These are phyloP conservation scores for Albugo laibachii DNA, from an alignment of 352 stramenopile species.

Conservation along the genomic window DNA sequence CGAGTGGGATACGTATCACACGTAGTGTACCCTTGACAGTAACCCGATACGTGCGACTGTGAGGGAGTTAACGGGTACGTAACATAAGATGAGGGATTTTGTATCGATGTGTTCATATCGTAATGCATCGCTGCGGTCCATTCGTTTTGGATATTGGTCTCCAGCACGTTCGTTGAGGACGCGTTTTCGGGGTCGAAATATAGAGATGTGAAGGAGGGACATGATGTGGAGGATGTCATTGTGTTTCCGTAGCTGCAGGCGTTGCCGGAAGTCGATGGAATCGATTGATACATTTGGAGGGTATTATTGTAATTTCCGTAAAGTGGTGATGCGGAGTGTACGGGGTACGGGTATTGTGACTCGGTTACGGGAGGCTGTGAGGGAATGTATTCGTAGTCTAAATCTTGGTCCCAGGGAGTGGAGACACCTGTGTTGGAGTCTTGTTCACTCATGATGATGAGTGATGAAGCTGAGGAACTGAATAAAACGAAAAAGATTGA, in stretches of 20 bases:
- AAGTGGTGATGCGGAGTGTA: too few relatives aligned
- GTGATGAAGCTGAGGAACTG: too few relatives aligned
- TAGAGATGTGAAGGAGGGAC: constrained; percentile 43
- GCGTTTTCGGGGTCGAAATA: constrained; percentile 19
- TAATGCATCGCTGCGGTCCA: not conserved
- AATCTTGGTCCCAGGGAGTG: too few relatives aligned
- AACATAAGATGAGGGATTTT: not conserved
- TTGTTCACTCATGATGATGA: too few relatives aligned
- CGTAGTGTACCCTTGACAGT: not conserved
- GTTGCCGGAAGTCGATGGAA: not conserved
- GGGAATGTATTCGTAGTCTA: too few relatives aligned
- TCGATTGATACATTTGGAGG: too few relatives aligned
- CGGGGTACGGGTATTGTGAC: too few relatives aligned
- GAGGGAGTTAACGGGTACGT: not conserved
- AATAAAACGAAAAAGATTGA: too few relatives aligned
- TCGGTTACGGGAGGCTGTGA: too few relatives aligned
- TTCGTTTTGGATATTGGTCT: not conserved
- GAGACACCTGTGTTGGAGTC: too few relatives aligned
- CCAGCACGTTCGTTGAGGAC: not conserved
- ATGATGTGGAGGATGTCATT: constrained; percentile 52
- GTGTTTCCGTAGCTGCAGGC: not conserved
- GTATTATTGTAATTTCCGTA: too few relatives aligned
- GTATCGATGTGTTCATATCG: not conserved
- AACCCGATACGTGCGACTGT: not conserved
- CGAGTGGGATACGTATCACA: not conserved